Conservation (phyloP, 306 rosid genomes). For the Cicer judaicum region DNA sequence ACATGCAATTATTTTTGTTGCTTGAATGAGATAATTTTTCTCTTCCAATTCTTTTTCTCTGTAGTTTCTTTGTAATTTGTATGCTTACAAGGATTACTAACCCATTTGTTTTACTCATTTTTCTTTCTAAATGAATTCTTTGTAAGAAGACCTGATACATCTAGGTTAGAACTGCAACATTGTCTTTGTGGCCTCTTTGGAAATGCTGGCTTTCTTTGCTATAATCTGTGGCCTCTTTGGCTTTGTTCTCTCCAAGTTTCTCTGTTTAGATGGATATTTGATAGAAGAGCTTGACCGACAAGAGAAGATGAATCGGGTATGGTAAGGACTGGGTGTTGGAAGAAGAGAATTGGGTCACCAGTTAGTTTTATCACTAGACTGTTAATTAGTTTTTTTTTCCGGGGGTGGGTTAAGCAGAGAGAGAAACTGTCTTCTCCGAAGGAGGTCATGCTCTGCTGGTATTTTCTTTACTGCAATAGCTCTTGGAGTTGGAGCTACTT, state of each 20-base stretch:
- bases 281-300: background rate
- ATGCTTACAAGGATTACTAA: background rate
- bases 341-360: too few relatives aligned
- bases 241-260: background rate
- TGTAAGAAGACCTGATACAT: background rate
- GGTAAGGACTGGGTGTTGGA: background rate
- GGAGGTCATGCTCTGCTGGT: background rate
- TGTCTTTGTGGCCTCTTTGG: background rate
- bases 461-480: background rate
- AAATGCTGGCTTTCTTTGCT: background rate
- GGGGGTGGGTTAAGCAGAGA: too few relatives aligned
- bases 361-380: too few relatives aligned
- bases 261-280: background rate
- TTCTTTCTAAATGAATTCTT: background rate
- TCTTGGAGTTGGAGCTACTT: background rate
- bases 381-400: too few relatives aligned
- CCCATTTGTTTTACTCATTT: background rate
- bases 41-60: background rate
- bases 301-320: background rate
- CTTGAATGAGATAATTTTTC: background rate
- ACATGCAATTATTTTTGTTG: background rate
- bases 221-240: background rate
- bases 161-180: background rate
- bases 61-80: conserved; percentile 18
- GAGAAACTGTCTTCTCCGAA: background rate